These are phyloP conservation scores for Ophidiomyces ophidiicola DNA, from an alignment of 2,329 filamentous ascomycete genomes.

Conservation along the genomic window DNA sequence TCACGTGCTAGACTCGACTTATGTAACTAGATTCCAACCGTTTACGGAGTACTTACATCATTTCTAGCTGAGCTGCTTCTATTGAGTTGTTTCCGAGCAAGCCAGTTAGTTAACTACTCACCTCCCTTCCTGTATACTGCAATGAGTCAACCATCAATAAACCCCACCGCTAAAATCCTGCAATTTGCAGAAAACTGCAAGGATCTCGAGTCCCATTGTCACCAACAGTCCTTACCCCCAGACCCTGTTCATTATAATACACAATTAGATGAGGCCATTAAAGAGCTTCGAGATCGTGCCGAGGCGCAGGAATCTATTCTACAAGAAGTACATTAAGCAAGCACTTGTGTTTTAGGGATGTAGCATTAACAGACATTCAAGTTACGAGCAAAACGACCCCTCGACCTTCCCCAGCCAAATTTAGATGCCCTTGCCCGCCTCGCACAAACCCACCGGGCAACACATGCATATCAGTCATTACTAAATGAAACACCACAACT, in stretches of 20 bases:
- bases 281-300: conserved; percentile 49
- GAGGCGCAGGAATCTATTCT: conserved; percentile 37
- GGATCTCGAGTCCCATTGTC: conserved; percentile 25
- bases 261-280: conserved; percentile 52
- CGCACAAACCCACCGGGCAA: conserved; percentile 43
- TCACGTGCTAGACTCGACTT: too few relatives aligned
- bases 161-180: conserved; percentile 14
- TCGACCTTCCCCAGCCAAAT: conserved; percentile 22
- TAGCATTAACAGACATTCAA: conserved; percentile 13
- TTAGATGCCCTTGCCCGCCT: conserved; percentile 26
- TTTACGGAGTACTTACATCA: not conserved
- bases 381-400: conserved; percentile 25
- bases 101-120: too few relatives aligned
- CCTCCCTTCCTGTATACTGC: too few relatives aligned
- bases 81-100: not conserved
- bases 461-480: conserved; percentile 53
- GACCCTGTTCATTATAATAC: conserved; percentile 26
- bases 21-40: too few relatives aligned
- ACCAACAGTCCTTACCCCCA: conserved; percentile 20
- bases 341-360: conserved; percentile 1
- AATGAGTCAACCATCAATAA: conserved; percentile 11
- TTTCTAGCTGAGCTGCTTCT: not conserved
- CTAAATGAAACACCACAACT: conserved; percentile 52
- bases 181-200: conserved; percentile 25
- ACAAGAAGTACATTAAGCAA: conserved; percentile 29